A percentile compares a stretch with the other conserved stretches of the same genome.
phyloP scores from a whole-genome alignment of 371 early-diverging fungal species.

The Saksenaea oblongispora region DNA sequence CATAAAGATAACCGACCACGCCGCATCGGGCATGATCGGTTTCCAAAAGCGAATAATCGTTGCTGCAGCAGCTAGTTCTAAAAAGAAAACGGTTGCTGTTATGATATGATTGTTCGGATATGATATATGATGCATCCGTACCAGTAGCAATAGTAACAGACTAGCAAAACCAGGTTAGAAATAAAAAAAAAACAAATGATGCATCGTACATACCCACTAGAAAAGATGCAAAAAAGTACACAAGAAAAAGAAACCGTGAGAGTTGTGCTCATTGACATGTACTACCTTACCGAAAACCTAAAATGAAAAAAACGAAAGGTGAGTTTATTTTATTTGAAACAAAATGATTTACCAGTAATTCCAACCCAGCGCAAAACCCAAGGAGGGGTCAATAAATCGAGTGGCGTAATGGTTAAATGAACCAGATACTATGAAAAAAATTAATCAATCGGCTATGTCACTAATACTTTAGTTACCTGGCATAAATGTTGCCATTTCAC shows the following conservation, averaged over 20 bases:
- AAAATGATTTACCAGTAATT: conserved; percentile 50
- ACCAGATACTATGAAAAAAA: conserved; percentile 77
- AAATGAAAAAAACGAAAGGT: conserved; percentile 2
- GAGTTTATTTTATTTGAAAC: not conserved
- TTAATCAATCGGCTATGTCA: not conserved
- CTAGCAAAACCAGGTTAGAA: conserved; percentile 10
- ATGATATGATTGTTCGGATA: not conserved
- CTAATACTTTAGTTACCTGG: conserved; percentile 27
- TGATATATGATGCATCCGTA: conserved; percentile 1
- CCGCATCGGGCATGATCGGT: conserved; percentile 51
- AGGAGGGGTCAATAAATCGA: conserved; percentile 81
- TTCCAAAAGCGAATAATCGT: conserved; percentile 80
- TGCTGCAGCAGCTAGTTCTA: conserved; percentile 80
- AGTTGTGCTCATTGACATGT: not conserved
- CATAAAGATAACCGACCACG: conserved; percentile 65
- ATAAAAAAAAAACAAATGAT: not conserved
- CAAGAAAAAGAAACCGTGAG: not conserved
- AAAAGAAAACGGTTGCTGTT: conserved; percentile 15
- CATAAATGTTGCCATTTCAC: conserved; percentile 83
- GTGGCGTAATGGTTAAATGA: conserved; percentile 83
- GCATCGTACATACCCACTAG: conserved; percentile 37
- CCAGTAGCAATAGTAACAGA: conserved; percentile 41
- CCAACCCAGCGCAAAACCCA: conserved; percentile 77
- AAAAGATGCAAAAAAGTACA: not conserved
- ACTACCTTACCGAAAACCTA: conserved; percentile 42